Conservation (phyloP, 2,329 filamentous ascomycete genomes). For the Monosporascus sp. region DNA sequence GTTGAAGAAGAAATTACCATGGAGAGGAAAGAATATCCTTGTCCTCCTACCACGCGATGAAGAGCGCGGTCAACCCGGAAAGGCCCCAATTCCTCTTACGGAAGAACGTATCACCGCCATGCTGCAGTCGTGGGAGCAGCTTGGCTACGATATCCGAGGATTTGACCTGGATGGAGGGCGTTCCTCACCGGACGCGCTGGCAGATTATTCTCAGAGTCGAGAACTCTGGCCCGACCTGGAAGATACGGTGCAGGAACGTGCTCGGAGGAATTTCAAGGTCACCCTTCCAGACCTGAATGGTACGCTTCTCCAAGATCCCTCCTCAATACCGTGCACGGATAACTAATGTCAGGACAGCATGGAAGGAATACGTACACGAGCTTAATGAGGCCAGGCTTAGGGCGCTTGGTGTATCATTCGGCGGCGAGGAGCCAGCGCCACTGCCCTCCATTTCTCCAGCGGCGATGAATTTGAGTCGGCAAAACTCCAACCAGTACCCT, state of each 20-base stretch:
- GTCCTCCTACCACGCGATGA: constrained; percentile 65
- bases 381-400: constrained; percentile 88
- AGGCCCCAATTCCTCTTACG: constrained; percentile 48
- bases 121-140: constrained; percentile 59
- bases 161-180: constrained; percentile 57
- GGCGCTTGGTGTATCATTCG: constrained; percentile 80
- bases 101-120: constrained; percentile 54
- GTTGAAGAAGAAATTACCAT: constrained; percentile 65
- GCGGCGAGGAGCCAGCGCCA: constrained; percentile 62
- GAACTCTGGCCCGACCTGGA: constrained; percentile 60
- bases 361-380: constrained; percentile 73
- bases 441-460: constrained; percentile 61
- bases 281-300: constrained; percentile 64
- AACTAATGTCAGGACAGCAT: constrained; percentile 33
- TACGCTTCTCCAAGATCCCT: constrained; percentile 25
- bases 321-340: background rate
- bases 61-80: constrained; percentile 53
- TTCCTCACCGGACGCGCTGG: constrained; percentile 21
- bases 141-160: constrained; percentile 63
- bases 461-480: constrained; percentile 57
- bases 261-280: constrained; percentile 51
- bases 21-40: constrained; percentile 70
- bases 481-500: constrained; percentile 69
- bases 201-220: constrained; percentile 56
- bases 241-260: constrained; percentile 52